A percentile compares a stretch with the other conserved stretches of the same genome.
Evolutionary conservation across 2,329 filamentous ascomycete genomes (phyloP).

Genomic region (Ceratocystis harringtonii): DNA sequence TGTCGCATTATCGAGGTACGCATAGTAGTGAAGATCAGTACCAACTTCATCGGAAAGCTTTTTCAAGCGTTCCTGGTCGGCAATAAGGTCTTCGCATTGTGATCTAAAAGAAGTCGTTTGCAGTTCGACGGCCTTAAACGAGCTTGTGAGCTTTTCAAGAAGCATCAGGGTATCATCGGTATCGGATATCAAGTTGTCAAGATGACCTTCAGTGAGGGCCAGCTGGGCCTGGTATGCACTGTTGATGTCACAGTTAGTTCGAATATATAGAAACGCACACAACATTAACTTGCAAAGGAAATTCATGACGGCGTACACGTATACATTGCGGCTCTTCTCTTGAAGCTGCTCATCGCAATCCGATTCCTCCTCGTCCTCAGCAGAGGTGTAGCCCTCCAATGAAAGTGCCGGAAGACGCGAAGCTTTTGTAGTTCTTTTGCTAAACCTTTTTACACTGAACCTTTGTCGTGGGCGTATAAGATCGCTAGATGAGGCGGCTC

Average conservation of each 20-base stretch:
- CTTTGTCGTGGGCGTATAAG: neutral
- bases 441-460: neutral
- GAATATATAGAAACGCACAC: neutral
- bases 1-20: conserved; percentile 82
- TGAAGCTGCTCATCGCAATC: conserved; percentile 51
- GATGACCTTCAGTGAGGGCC: conserved; percentile 62
- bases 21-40: conserved; percentile 85
- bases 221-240: conserved; percentile 72
- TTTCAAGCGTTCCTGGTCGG: conserved; percentile 66
- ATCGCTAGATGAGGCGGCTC: conserved; percentile 45
- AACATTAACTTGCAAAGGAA: neutral
- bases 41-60: conserved; percentile 70
- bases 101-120: conserved; percentile 89
- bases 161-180: conserved; percentile 62
- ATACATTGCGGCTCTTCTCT: conserved; percentile 8
- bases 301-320: conserved; percentile 36
- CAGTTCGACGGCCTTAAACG: conserved; percentile 72
- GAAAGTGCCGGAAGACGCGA: conserved; percentile 12
- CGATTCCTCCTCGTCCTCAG: conserved; percentile 20
- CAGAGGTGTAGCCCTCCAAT: conserved; percentile 9
- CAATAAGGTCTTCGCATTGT: conserved; percentile 76
- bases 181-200: conserved; percentile 63
- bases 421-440: conserved; percentile 8
- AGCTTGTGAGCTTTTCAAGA: conserved; percentile 64
- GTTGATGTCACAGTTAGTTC: neutral